Percentiles rank a stretch among this genome's conserved stretches.
Conservation (phyloP, 306 rosid genomes). For the Sindora glabra region DNA sequence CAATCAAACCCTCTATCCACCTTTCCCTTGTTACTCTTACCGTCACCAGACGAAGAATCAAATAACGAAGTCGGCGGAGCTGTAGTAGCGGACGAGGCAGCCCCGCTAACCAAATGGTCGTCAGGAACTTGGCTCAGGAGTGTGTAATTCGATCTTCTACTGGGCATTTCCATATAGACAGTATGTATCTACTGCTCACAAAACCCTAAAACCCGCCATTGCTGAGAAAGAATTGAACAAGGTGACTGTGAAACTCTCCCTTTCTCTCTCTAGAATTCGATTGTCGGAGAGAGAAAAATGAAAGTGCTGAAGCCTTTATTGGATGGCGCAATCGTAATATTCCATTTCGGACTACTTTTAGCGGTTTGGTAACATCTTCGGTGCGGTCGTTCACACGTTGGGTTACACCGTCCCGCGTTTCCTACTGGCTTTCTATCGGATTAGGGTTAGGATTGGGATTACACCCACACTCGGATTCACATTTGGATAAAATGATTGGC, state of each 20-base stretch:
- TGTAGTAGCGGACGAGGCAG: slow-evolving; percentile 12
- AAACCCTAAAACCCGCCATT: slow-evolving; percentile 68
- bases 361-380: neutral
- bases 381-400: slow-evolving; percentile 3
- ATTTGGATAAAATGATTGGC: no score
- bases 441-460: no score
- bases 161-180: slow-evolving; percentile 75
- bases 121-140: slow-evolving; percentile 71
- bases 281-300: slow-evolving; percentile 37
- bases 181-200: slow-evolving; percentile 17
- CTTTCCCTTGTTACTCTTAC: slow-evolving; percentile 42
- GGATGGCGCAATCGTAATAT: slow-evolving; percentile 6
- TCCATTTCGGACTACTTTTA: neutral
- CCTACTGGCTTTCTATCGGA: neutral
- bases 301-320: slow-evolving; percentile 3
- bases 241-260: slow-evolving; percentile 5
- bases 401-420: neutral
- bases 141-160: slow-evolving; percentile 80
- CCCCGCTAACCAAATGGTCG: slow-evolving; percentile 42
- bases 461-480: no score
- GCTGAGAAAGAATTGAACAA: slow-evolving; percentile 12
- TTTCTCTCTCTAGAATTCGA: slow-evolving; percentile 38
- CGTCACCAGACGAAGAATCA: slow-evolving; percentile 57
- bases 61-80: no score
- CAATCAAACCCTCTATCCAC: slow-evolving; percentile 60